Evolutionary conservation across 2,329 filamentous ascomycete species (phyloP).

Genomic region (Cadophora sp.): DNA sequence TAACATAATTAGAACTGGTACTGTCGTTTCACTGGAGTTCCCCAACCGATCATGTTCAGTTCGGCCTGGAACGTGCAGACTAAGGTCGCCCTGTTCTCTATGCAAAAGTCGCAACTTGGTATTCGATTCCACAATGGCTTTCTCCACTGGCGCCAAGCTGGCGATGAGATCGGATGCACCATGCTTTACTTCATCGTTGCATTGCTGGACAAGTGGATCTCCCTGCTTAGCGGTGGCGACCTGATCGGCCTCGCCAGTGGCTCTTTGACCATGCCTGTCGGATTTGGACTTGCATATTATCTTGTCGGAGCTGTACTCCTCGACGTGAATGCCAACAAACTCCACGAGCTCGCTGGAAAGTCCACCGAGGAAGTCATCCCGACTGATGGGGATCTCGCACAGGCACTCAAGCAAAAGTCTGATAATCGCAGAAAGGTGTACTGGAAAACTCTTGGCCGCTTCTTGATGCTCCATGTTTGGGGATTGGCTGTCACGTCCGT

Average conservation of each 20-base stretch:
- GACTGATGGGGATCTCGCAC: slow-evolving; percentile 53
- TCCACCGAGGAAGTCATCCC: slow-evolving; percentile 53
- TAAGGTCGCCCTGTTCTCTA: slow-evolving; percentile 59
- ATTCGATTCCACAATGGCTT: slow-evolving; percentile 62
- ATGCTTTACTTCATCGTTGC: slow-evolving; percentile 61
- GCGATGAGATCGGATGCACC: slow-evolving; percentile 56
- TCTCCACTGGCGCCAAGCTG: slow-evolving; percentile 63
- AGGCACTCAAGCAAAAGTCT: slow-evolving; percentile 31
- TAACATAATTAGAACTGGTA: slow-evolving; percentile 54
- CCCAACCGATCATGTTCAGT: slow-evolving; percentile 58
- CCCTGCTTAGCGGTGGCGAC: slow-evolving; percentile 53
- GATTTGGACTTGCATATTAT: slow-evolving; percentile 64
- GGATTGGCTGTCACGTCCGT: slow-evolving; percentile 56
- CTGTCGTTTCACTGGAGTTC: slow-evolving; percentile 55
- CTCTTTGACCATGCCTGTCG: slow-evolving; percentile 48
- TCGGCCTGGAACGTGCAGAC: slow-evolving; percentile 64
- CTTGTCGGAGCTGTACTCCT: slow-evolving; percentile 62
- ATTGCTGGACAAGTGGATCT: slow-evolving; percentile 62
- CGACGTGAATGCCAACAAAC: slow-evolving; percentile 59
- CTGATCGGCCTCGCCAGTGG: slow-evolving; percentile 51
- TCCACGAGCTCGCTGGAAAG: slow-evolving; percentile 51
- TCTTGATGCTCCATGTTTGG: slow-evolving; percentile 59
- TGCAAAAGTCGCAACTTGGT: slow-evolving; percentile 60
- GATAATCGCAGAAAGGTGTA: slow-evolving; percentile 51
- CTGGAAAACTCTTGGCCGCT: slow-evolving; percentile 56